Evolutionary conservation across 805 yeast genomes (phyloP).

Genomic region (Candida piceae): DNA sequence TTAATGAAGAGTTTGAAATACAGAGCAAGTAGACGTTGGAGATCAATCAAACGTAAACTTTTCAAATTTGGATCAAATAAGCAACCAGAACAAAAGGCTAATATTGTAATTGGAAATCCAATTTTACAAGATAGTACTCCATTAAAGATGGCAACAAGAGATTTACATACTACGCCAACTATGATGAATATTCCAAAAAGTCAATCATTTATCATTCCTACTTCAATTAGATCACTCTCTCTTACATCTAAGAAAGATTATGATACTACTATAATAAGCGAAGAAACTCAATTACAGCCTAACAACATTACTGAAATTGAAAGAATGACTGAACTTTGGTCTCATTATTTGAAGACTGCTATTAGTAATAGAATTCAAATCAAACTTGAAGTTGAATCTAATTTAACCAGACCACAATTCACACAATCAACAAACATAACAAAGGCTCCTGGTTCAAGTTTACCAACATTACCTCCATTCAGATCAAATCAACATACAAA

Average conservation of each 20-base stretch:
- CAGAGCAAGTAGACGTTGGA: slow-evolving; percentile 16
- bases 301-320: slow-evolving; percentile 8
- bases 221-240: neutral
- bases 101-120: neutral
- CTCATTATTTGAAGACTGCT: slow-evolving; percentile 21
- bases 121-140: neutral
- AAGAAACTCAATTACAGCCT: too few relatives aligned
- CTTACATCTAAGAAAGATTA: neutral
- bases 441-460: neutral
- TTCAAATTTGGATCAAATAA: neutral
- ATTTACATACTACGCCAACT: neutral
- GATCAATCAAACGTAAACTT: slow-evolving; percentile 10
- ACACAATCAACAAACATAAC: neutral
- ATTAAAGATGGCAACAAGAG: neutral
- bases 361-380: slow-evolving; percentile 25
- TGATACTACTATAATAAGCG: too few relatives aligned
- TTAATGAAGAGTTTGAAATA: slow-evolving; percentile 12
- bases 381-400: slow-evolving; percentile 21
- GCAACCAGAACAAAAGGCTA: neutral
- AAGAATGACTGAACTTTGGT: slow-evolving; percentile 22
- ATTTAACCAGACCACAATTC: slow-evolving; percentile 2
- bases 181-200: neutral
- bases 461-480: neutral
- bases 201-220: neutral
- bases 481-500: neutral